Percentiles rank a stretch among this genome's conserved stretches.
These are phyloP conservation scores for Groenewaldozyma auringiensis DNA, from an alignment of 1,139 yeast genomes.

Conservation along the genomic window DNA sequence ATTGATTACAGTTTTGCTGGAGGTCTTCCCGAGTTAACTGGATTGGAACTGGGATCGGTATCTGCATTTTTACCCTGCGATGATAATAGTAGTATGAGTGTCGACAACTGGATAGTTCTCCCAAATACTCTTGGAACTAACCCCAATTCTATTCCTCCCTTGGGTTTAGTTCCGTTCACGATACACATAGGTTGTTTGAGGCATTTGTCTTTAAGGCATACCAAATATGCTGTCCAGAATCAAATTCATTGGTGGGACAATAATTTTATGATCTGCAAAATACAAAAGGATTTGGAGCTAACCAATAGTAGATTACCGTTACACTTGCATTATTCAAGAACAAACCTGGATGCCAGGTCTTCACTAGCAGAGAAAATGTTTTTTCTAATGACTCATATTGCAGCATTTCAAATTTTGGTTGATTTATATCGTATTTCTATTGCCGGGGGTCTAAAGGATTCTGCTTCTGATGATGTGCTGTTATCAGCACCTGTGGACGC, in stretches of 20 bases:
- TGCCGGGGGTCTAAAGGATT: neutral
- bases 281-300: neutral
- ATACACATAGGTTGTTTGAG: neutral
- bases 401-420: neutral
- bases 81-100: neutral
- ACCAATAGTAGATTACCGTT: neutral
- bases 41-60: neutral
- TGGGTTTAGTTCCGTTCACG: neutral
- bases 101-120: neutral
- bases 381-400: neutral
- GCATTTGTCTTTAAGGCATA: neutral
- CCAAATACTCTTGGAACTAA: neutral
- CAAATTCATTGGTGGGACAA: neutral
- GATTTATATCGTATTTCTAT: neutral
- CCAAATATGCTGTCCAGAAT: neutral
- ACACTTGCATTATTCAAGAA: neutral
- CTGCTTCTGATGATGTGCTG: neutral
- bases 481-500: neutral
- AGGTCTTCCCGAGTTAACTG: neutral
- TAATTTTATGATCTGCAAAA: neutral
- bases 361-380: neutral
- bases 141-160: neutral
- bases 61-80: neutral
- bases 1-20: neutral
- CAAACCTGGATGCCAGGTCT: neutral